Evolutionary conservation across 2,329 filamentous ascomycete genomes (phyloP).

Genomic region (Sordariomycetes sp.): DNA sequence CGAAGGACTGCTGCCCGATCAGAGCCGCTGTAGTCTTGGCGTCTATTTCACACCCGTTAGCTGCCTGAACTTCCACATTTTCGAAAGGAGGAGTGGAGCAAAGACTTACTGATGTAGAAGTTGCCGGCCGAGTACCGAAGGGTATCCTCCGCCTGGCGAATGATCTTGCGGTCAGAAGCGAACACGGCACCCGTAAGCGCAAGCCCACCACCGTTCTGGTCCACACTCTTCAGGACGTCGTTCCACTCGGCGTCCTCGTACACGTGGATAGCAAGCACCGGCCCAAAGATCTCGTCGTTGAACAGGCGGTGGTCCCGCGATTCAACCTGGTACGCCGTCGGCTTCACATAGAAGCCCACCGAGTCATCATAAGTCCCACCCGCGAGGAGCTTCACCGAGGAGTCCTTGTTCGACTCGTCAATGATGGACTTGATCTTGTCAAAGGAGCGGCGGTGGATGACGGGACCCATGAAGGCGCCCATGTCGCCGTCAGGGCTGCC

Average conservation of each 20-base stretch:
- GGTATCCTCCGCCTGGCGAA: slow-evolving; percentile 33
- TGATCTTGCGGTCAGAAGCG: slow-evolving; percentile 29
- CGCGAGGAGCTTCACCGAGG: slow-evolving; percentile 24
- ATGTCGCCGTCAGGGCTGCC: slow-evolving; percentile 18
- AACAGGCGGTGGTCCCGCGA: slow-evolving; percentile 28
- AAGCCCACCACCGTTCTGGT: slow-evolving; percentile 26
- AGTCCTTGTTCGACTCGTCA: slow-evolving; percentile 28
- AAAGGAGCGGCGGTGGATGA: slow-evolving; percentile 33
- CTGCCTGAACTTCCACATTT: not conserved
- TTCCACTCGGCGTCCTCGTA: slow-evolving; percentile 26
- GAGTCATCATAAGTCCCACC: slow-evolving; percentile 29
- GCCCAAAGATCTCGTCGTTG: slow-evolving; percentile 33
- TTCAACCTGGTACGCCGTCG: slow-evolving; percentile 29
- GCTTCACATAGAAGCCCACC: slow-evolving; percentile 28
- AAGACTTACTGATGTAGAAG: slow-evolving; percentile 33
- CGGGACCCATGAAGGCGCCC: slow-evolving; percentile 29
- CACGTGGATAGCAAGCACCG: slow-evolving; percentile 29
- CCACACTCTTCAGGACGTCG: slow-evolving; percentile 20
- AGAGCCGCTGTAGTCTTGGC: slow-evolving; percentile 41
- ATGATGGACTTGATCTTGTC: slow-evolving; percentile 28
- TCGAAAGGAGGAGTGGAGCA: not conserved
- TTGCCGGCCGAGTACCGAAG: slow-evolving; percentile 42
- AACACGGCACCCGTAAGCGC: slow-evolving; percentile 35
- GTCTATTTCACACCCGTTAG: slow-evolving; percentile 10
- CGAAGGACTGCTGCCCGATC: slow-evolving; percentile 43